A percentile compares a stretch with the other conserved stretches of the same genome.
phyloP scores from a whole-genome alignment of 257 asterid genomes.

The Euphrasia confusa region DNA sequence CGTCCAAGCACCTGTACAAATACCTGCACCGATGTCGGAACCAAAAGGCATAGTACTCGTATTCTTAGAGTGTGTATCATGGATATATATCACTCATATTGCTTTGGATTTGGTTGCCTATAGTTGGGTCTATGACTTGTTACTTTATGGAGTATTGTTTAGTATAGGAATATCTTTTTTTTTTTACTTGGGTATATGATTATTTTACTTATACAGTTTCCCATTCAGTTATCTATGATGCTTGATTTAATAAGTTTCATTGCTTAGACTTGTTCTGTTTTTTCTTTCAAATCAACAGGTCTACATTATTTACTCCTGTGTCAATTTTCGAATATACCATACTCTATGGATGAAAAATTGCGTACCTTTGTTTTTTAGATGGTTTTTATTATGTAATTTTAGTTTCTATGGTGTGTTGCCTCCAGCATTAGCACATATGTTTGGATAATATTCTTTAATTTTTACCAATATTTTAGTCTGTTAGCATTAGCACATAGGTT shows the following conservation, averaged over 20 bases:
- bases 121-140: not conserved
- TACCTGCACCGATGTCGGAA: no score
- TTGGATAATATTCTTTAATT: not conserved
- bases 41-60: no score
- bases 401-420: not conserved
- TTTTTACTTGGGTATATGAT: constrained; percentile 2
- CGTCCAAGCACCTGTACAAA: no score
- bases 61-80: no score
- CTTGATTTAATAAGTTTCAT: not conserved
- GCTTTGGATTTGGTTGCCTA: constrained; percentile 9
- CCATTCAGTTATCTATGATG: constrained; percentile 4
- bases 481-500: not conserved
- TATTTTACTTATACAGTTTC: not conserved
- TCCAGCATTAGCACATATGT: not conserved
- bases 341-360: not conserved
- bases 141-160: no score
- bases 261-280: not conserved
- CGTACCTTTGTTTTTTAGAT: not conserved
- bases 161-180: not conserved
- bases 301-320: not conserved
- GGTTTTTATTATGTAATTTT: not conserved
- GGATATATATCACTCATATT: not conserved
- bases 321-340: not conserved
- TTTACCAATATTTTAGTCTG: no score
- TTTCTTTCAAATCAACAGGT: not conserved